Percentiles rank a stretch among this genome's conserved stretches.
phyloP scores from a whole-genome alignment of 805 yeast genomes.

The Candida piceae region DNA sequence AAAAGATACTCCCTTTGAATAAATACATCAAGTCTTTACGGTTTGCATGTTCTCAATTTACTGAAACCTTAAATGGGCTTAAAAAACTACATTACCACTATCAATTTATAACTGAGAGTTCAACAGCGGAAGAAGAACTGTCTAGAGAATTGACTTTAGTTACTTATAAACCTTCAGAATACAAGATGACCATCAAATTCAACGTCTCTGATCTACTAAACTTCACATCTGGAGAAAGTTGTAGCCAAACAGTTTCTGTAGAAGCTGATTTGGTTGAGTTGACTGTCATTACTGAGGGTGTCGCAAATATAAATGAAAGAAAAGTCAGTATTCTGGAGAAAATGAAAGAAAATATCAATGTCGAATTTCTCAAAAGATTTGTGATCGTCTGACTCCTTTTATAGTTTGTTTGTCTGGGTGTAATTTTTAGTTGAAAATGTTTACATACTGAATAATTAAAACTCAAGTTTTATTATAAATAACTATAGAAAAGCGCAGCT shows the following conservation, averaged over 20 bases:
- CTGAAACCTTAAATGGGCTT: conserved; percentile 7
- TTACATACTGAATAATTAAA: too few species aligned
- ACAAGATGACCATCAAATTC: conserved; percentile 8
- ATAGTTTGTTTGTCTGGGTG: too few species aligned
- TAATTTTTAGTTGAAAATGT: too few species aligned
- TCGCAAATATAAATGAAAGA: background rate
- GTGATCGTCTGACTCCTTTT: too few species aligned
- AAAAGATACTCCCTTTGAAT: background rate
- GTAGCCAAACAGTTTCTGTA: too few species aligned
- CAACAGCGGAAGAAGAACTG: too few species aligned
- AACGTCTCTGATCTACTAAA: conserved; percentile 6
- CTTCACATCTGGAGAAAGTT: background rate
- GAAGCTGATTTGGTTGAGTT: too few species aligned
- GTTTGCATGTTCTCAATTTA: conserved; percentile 2
- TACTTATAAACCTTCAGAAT: conserved; percentile 9
- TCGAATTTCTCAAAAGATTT: conserved; percentile 7
- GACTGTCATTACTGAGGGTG: background rate
- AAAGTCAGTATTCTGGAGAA: conserved; percentile 6
- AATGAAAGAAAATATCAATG: conserved; percentile 1
- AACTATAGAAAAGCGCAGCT: too few species aligned
- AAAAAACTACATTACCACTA: conserved; percentile 7
- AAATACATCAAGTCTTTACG: background rate
- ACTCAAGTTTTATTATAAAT: too few species aligned
- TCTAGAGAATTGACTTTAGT: too few species aligned
- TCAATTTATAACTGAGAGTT: conserved; percentile 5